Percentiles rank a stretch among this genome's conserved stretches.
Conservation (phyloP, 2,329 filamentous ascomycete genomes). For the Phialocephala sp. region DNA sequence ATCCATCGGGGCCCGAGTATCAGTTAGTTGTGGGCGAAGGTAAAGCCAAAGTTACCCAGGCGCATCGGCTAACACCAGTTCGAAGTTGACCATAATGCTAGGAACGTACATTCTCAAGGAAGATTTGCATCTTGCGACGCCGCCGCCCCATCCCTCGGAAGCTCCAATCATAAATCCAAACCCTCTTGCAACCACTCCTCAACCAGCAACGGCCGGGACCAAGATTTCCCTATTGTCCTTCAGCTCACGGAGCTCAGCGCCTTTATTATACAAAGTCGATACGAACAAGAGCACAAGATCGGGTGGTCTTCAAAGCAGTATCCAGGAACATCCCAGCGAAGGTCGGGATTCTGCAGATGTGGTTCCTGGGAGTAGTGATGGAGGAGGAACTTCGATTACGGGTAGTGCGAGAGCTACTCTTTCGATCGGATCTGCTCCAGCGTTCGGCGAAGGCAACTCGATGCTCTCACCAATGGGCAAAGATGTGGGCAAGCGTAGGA, state of each 20-base stretch:
- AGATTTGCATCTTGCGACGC: slow-evolving; percentile 89
- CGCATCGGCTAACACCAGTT: slow-evolving; percentile 13
- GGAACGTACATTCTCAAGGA: slow-evolving; percentile 91
- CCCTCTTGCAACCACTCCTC: slow-evolving; percentile 83
- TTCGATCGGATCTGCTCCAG: slow-evolving; percentile 55
- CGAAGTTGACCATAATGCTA: slow-evolving; percentile 45
- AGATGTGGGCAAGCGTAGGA: slow-evolving; percentile 80
- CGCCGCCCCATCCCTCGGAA: slow-evolving; percentile 94
- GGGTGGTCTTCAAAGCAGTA: slow-evolving; percentile 52
- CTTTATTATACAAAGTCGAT: slow-evolving; percentile 60
- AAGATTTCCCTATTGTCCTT: slow-evolving; percentile 74
- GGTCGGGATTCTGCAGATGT: slow-evolving; percentile 64
- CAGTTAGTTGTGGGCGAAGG: slow-evolving; percentile 95
- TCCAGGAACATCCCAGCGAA: slow-evolving; percentile 67
- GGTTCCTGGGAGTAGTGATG: slow-evolving; percentile 61
- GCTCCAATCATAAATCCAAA: slow-evolving; percentile 86
- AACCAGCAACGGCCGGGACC: slow-evolving; percentile 83
- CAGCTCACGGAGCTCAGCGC: slow-evolving; percentile 46
- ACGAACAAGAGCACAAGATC: slow-evolving; percentile 57
- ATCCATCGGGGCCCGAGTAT: slow-evolving; percentile 81
- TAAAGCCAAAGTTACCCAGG: slow-evolving; percentile 42
- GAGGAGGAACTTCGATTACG: slow-evolving; percentile 59
- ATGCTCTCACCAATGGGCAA: slow-evolving; percentile 69
- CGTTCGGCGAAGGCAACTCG: slow-evolving; percentile 87
- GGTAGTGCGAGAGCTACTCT: slow-evolving; percentile 43